These are phyloP conservation scores for Lagenaria siceraria DNA, from an alignment of 306 rosid genomes.

Conservation along the genomic window DNA sequence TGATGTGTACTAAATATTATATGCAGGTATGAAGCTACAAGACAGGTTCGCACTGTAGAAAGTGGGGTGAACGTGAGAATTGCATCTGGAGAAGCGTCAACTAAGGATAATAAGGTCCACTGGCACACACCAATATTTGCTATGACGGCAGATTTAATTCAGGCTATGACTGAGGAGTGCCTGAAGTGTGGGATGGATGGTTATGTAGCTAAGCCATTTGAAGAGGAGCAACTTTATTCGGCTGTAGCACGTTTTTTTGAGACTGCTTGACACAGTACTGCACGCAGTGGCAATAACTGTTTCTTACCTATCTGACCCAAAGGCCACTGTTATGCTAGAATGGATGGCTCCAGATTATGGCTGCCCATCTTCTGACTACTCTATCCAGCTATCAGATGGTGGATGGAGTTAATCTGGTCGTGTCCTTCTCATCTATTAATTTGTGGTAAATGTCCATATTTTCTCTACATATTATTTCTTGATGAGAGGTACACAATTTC, in stretches of 20 bases:
- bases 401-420: constrained; percentile 9
- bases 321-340: not conserved
- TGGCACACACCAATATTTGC: constrained; percentile 93
- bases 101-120: constrained; percentile 30
- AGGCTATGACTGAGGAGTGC: constrained; percentile 63
- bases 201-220: constrained; percentile 84
- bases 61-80: constrained; percentile 36
- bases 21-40: constrained; percentile 71
- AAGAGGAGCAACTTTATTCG: constrained; percentile 63
- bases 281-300: constrained; percentile 5
- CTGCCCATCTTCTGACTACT: constrained; percentile 6
- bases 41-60: constrained; percentile 55
- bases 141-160: constrained; percentile 88
- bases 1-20: not conserved
- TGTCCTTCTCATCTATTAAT: not conserved
- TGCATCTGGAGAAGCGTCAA: constrained; percentile 43
- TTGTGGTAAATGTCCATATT: not conserved
- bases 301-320: not conserved
- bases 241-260: constrained; percentile 44
- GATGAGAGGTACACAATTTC: not conserved
- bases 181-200: constrained; percentile 87
- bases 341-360: not conserved
- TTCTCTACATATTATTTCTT: not conserved
- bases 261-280: constrained; percentile 22
- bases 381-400: constrained; percentile 8